These are phyloP conservation scores for Saccharomycopsis olivae DNA, from an alignment of 805 yeast species.

Conservation along the genomic window DNA sequence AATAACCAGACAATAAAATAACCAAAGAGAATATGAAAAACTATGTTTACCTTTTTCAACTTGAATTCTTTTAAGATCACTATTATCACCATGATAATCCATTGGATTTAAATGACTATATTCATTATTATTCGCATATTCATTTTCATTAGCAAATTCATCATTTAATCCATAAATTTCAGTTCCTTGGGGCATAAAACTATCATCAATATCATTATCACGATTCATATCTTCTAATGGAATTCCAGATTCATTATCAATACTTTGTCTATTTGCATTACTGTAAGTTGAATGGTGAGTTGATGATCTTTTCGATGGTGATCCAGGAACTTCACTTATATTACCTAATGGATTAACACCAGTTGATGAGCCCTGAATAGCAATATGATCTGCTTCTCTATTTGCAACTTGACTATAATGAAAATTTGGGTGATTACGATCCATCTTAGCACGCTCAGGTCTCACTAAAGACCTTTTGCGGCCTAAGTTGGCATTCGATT, in stretches of 20 bases:
- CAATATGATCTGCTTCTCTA: constrained; percentile 50
- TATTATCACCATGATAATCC: constrained; percentile 9
- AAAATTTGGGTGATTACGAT: constrained; percentile 63
- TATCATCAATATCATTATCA: not conserved
- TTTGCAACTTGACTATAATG: constrained; percentile 69
- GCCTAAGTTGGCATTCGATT: constrained; percentile 23
- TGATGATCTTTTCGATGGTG: constrained; percentile 16
- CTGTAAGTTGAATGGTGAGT: constrained; percentile 6
- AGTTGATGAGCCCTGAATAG: constrained; percentile 57
- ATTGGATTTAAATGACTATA: constrained; percentile 15
- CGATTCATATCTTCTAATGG: constrained; percentile 1
- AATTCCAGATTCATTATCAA: constrained; percentile 2
- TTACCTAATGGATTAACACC: constrained; percentile 51
- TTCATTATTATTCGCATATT: constrained; percentile 4
- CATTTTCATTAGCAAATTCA: constrained; percentile 29
- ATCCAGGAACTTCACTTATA: constrained; percentile 14
- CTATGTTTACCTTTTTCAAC: constrained; percentile 10
- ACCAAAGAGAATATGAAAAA: constrained; percentile 46
- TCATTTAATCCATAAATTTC: constrained; percentile 54
- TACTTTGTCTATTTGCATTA: not conserved
- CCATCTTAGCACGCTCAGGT: constrained; percentile 67
- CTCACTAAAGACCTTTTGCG: constrained; percentile 67
- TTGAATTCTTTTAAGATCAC: constrained; percentile 14
- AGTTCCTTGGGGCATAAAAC: constrained; percentile 22
- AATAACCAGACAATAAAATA: constrained; percentile 61